Evolutionary conservation across 2,329 filamentous ascomycete genomes (phyloP).

Genomic region (Lachnum nothofagi): DNA sequence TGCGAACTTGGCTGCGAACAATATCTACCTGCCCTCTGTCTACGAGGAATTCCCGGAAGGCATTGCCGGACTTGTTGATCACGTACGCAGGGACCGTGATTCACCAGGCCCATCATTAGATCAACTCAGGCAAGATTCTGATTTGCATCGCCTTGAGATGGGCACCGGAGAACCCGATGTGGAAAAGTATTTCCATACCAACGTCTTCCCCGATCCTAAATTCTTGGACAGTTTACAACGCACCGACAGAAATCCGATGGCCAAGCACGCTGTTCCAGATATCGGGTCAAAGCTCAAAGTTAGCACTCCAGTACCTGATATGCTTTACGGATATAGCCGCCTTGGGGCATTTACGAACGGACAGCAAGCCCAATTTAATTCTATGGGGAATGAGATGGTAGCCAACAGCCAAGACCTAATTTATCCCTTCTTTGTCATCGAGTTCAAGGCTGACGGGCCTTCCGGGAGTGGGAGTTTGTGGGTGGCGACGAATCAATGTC

Average conservation of each 20-base stretch:
- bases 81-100: constrained; percentile 17
- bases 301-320: constrained; percentile 23
- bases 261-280: constrained; percentile 15
- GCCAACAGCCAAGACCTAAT: constrained; percentile 18
- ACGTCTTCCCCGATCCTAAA: constrained; percentile 19
- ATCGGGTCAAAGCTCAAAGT: constrained; percentile 19
- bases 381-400: constrained; percentile 19
- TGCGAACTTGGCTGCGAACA: constrained; percentile 24
- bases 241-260: constrained; percentile 19
- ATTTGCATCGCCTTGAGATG: constrained; percentile 19
- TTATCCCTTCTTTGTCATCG: constrained; percentile 31
- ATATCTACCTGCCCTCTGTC: constrained; percentile 22
- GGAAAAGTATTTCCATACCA: constrained; percentile 20
- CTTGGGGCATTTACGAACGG: constrained; percentile 18
- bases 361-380: constrained; percentile 23
- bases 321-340: constrained; percentile 23
- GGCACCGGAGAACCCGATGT: constrained; percentile 17
- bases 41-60: constrained; percentile 20
- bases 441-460: constrained; percentile 32
- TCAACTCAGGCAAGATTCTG: constrained; percentile 13
- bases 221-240: constrained; percentile 11
- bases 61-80: constrained; percentile 19
- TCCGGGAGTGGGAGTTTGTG: constrained; percentile 28
- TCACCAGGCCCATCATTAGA: constrained; percentile 20
- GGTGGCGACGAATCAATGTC: constrained; percentile 36